Percentiles rank a stretch among this genome's conserved stretches.
These are phyloP conservation scores for Malassezia caprae DNA, from an alignment of 1,284 basidiomycete species.

Conservation along the genomic window DNA sequence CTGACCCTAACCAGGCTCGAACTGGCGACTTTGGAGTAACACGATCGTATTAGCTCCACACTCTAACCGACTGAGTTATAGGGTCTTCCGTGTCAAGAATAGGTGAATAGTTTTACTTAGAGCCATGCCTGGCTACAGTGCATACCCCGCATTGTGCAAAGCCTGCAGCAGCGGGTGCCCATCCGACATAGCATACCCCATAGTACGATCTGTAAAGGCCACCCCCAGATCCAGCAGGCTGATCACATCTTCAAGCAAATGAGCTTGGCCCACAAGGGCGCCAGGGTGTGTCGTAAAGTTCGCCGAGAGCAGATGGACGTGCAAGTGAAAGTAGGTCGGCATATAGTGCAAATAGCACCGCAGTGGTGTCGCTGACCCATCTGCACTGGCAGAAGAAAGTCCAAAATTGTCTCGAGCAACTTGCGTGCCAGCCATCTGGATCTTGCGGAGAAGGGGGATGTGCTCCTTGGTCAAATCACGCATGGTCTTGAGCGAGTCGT, in stretches of 20 bases:
- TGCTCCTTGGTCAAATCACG: constrained; percentile 57
- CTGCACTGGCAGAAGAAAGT: constrained; percentile 53
- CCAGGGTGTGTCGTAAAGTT: constrained; percentile 36
- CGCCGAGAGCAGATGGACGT: constrained; percentile 75
- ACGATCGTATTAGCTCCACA: constrained; percentile 20
- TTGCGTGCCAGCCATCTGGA: constrained; percentile 55
- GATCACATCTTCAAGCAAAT: constrained; percentile 84
- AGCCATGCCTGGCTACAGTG: background rate
- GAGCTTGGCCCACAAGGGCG: constrained; percentile 70
- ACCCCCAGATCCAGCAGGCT: constrained; percentile 56
- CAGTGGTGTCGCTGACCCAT: constrained; percentile 48
- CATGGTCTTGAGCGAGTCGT: constrained; percentile 41
- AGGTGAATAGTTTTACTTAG: too few relatives aligned
- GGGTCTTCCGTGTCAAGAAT: constrained; percentile 4
- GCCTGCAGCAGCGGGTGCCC: constrained; percentile 61
- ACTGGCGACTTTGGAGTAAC: constrained; percentile 23
- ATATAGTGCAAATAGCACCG: constrained; percentile 88
- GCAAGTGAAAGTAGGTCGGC: constrained; percentile 85
- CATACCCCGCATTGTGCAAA: constrained; percentile 42
- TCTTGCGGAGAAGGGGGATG: constrained; percentile 60
- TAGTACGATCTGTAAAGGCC: constrained; percentile 59
- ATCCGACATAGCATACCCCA: constrained; percentile 72
- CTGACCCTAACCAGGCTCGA: constrained; percentile 22
- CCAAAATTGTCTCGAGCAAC: constrained; percentile 59
- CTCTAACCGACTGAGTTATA: constrained; percentile 23